Percentiles rank a stretch among this genome's conserved stretches.
phyloP scores from a whole-genome alignment of 106 monocot species.

The Platanthera guangdongensis region DNA sequence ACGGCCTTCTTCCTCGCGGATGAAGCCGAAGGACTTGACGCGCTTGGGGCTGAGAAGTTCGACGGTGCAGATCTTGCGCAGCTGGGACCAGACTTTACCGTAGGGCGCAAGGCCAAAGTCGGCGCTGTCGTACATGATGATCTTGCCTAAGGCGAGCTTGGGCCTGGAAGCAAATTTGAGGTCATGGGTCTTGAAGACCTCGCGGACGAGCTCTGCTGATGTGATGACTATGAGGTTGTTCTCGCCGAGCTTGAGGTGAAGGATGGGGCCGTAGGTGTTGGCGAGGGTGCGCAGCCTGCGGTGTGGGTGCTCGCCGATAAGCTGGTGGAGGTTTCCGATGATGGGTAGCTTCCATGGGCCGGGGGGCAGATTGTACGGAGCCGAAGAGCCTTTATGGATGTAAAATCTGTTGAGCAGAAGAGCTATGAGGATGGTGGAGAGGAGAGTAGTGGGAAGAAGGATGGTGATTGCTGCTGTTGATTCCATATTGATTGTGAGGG shows the following conservation, averaged over 20 bases:
- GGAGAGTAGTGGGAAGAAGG: not conserved
- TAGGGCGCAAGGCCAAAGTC: constrained; percentile 1
- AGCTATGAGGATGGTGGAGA: not conserved
- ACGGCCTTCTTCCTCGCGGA: constrained; percentile 2
- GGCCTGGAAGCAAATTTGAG: constrained; percentile 7
- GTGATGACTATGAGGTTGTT: constrained; percentile 4
- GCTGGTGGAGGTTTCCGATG: constrained; percentile 9
- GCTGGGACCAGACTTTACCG: constrained; percentile 6
- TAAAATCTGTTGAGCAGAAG: not conserved
- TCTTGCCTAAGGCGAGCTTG: not conserved
- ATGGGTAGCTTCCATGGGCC: constrained; percentile 10
- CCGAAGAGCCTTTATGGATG: not conserved
- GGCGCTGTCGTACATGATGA: not conserved
- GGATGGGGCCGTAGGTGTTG: constrained; percentile 1
- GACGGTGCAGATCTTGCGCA: not conserved
- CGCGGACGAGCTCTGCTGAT: not conserved
- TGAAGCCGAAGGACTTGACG: not conserved
- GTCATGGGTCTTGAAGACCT: constrained; percentile 10
- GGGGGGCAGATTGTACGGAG: not conserved
- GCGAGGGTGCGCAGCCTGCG: not conserved
- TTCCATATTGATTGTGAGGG: too few relatives aligned
- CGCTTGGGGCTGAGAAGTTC: not conserved
- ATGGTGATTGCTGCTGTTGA: not conserved
- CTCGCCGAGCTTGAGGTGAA: constrained; percentile 9
- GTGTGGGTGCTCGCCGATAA: constrained; percentile 1